phyloP scores from a whole-genome alignment of 2,329 filamentous ascomycete genomes.

The Xylaria sp. region DNA sequence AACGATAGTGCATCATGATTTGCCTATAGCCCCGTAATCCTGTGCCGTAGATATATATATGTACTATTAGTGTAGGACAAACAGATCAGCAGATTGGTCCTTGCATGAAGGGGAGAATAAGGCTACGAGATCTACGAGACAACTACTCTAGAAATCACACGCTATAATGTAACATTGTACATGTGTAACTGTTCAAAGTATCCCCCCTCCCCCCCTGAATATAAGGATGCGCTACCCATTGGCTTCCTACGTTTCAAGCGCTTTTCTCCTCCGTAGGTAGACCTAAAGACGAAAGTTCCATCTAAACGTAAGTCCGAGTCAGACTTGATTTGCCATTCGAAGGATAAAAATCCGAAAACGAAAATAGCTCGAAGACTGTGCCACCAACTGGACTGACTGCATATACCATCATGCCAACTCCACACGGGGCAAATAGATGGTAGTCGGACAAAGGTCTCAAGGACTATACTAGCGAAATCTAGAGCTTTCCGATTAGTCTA shows the following conservation, averaged over 20 bases:
- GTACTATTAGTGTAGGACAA: too few relatives aligned
- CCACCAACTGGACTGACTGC: neutral
- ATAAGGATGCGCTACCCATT: neutral
- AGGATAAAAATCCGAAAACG: neutral
- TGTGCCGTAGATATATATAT: conserved; percentile 6
- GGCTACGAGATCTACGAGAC: conserved; percentile 1
- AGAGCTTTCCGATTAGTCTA: neutral
- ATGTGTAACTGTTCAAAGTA: neutral
- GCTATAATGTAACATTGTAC: neutral
- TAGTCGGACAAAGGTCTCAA: neutral
- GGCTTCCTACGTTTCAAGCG: neutral
- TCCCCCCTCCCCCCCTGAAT: neutral
- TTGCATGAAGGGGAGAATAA: neutral
- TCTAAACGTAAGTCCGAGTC: neutral
- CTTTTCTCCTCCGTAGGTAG: neutral
- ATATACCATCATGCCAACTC: neutral
- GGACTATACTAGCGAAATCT: neutral
- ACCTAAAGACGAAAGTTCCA: neutral
- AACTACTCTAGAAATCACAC: neutral
- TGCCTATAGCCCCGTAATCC: neutral
- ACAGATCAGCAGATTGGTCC: neutral
- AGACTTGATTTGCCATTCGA: conserved; percentile 3
- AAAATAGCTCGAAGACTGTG: conserved; percentile 12
- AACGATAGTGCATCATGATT: neutral
- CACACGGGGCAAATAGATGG: neutral